phyloP scores from a whole-genome alignment of 257 asterid genomes.

The Jaltomata sinuosa region DNA sequence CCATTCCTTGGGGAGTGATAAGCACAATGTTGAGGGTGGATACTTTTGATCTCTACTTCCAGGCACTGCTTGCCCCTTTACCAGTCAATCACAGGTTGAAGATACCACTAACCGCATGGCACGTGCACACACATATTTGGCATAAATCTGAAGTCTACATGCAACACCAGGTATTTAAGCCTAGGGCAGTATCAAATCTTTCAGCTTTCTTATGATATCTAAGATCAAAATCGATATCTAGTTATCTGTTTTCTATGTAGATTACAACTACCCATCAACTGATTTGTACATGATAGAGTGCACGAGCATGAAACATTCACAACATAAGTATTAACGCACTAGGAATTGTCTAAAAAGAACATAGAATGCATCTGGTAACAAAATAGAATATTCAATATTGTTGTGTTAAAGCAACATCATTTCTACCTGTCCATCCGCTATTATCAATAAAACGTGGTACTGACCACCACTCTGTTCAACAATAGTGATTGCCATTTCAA shows the following conservation, averaged over 20 bases:
- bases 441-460: constrained; percentile 78
- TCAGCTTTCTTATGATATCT: not conserved
- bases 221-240: not conserved
- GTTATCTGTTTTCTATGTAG: not conserved
- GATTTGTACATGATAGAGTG: not conserved
- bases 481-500: constrained; percentile 83
- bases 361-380: not conserved
- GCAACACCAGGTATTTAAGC: not conserved
- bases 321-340: not conserved
- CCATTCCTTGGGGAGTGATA: not conserved
- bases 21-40: not conserved
- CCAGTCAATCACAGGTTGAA: not conserved
- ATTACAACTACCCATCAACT: not conserved
- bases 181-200: not conserved
- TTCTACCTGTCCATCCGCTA: constrained; percentile 89
- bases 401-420: not conserved
- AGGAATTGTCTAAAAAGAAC: not conserved
- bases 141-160: not conserved
- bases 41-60: not conserved
- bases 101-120: not conserved
- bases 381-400: not conserved
- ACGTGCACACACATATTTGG: not conserved
- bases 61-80: not conserved
- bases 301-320: not conserved
- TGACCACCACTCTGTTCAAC: constrained; percentile 93